Evolutionary conservation across 768 basidiomycete species (phyloP).

Genomic region (Pleurotus ostreatus): DNA sequence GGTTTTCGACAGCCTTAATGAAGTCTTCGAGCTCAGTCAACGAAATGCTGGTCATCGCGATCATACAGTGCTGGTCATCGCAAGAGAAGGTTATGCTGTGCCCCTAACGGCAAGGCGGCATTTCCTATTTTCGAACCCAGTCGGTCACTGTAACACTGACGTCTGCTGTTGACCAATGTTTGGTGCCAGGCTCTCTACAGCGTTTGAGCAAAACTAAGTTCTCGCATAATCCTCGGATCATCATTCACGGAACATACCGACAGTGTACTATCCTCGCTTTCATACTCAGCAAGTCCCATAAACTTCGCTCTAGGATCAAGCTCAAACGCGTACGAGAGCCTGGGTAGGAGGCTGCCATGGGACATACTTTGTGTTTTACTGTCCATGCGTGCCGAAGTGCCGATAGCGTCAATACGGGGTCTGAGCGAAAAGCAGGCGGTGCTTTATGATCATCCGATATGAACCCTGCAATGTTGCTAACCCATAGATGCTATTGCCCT

Average conservation of each 20-base stretch:
- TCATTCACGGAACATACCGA: background rate
- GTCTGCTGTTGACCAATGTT: background rate
- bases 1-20: too few relatives aligned
- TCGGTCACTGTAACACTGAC: background rate
- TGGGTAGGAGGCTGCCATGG: background rate
- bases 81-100: background rate
- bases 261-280: background rate
- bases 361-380: too few relatives aligned
- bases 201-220: background rate
- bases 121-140: background rate
- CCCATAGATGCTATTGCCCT: too few relatives aligned
- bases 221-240: background rate
- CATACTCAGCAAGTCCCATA: background rate
- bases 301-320: background rate
- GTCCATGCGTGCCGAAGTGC: too few relatives aligned
- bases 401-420: too few relatives aligned
- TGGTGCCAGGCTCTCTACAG: conserved; percentile 3
- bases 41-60: too few relatives aligned
- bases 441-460: too few relatives aligned
- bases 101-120: background rate
- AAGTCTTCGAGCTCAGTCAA: too few relatives aligned
- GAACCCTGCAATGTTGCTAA: too few relatives aligned
- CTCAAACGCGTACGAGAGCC: background rate
- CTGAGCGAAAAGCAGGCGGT: too few relatives aligned
- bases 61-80: too few relatives aligned